A percentile compares a stretch with the other conserved stretches of the same genome.
Evolutionary conservation across 2,329 filamentous ascomycete species (phyloP).

Genomic region (Trichoderma sp.): DNA sequence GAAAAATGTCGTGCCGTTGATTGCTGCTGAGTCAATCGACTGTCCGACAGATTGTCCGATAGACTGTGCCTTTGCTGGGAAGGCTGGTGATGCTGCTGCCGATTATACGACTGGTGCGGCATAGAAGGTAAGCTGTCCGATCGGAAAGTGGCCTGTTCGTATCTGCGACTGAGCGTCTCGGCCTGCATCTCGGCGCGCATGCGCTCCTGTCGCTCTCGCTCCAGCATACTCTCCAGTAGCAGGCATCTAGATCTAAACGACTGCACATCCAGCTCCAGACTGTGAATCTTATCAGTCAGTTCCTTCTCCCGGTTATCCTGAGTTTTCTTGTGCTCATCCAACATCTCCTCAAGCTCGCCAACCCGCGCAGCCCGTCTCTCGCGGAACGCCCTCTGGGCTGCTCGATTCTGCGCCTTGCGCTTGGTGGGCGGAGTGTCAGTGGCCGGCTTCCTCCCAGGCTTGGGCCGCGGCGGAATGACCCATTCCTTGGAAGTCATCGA

Average conservation of each 20-base stretch:
- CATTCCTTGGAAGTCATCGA: conserved; percentile 80
- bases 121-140: conserved; percentile 30
- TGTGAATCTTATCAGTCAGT: conserved; percentile 54
- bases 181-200: conserved; percentile 44
- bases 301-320: conserved; percentile 58
- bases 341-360: conserved; percentile 67
- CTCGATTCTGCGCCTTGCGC: conserved; percentile 90
- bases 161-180: conserved; percentile 34
- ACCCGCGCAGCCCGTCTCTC: conserved; percentile 84
- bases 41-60: conserved; percentile 30
- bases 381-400: conserved; percentile 85
- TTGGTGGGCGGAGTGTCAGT: conserved; percentile 91
- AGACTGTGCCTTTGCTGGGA: conserved; percentile 29
- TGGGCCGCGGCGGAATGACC: conserved; percentile 79
- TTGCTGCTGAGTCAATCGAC: conserved; percentile 27
- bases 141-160: conserved; percentile 31
- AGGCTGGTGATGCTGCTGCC: conserved; percentile 32
- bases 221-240: conserved; percentile 62
- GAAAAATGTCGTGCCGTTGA: conserved; percentile 45
- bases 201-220: conserved; percentile 54
- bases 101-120: conserved; percentile 29
- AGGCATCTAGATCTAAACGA: conserved; percentile 62
- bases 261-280: conserved; percentile 65
- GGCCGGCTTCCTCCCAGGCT: conserved; percentile 89
- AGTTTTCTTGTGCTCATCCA: conserved; percentile 59